Evolutionary conservation across 75 land plant species (phyloP).

Genomic region (Selaginella tamariscina): DNA sequence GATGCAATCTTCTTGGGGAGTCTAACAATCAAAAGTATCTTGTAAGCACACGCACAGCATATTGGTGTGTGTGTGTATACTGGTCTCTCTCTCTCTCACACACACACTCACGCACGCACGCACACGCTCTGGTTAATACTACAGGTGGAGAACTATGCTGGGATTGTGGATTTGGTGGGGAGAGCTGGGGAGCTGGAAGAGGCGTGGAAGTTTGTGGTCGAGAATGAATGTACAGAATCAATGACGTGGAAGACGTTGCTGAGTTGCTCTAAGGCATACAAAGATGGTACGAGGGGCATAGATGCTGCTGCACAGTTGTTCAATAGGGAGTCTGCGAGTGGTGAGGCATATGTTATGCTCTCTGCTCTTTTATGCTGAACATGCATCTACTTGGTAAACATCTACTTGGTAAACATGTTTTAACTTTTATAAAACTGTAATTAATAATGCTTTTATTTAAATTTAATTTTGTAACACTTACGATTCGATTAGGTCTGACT

Average conservation of each 20-base stretch:
- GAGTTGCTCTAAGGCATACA: background rate
- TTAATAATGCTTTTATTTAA: too few species aligned
- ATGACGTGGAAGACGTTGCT: background rate
- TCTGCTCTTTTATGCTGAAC: background rate
- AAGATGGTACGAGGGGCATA: background rate
- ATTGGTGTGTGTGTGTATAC: too few species aligned
- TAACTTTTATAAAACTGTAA: too few species aligned
- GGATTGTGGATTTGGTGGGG: background rate
- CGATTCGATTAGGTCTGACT: too few species aligned
- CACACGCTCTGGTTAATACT: background rate
- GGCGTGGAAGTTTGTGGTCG: background rate
- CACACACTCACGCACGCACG: too few species aligned
- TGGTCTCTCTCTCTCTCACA: too few species aligned
- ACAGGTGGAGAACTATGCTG: background rate
- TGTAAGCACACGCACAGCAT: too few species aligned
- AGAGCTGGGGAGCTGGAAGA: background rate
- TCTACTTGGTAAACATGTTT: too few species aligned
- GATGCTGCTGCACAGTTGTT: background rate
- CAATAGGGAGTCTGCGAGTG: background rate
- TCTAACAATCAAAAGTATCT: too few species aligned
- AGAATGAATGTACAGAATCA: background rate
- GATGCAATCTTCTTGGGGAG: background rate
- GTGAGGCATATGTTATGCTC: background rate
- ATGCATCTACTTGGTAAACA: too few species aligned
- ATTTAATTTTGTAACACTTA: too few species aligned